Conservation (phyloP, 1,284 basidiomycete genomes). For the Tilletia caries region DNA sequence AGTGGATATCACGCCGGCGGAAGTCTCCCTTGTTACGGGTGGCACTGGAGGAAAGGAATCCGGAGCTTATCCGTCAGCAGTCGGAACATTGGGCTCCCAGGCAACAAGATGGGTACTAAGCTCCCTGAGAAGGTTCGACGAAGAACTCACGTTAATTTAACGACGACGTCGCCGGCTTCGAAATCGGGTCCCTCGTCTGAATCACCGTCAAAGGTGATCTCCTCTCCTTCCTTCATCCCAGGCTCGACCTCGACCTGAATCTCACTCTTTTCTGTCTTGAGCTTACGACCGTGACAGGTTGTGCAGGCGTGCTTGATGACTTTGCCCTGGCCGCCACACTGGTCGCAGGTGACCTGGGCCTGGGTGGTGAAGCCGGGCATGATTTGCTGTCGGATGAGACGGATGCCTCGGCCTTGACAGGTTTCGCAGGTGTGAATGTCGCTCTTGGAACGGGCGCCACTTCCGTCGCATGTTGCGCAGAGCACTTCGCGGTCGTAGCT, state of each 20-base stretch:
- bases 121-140: too few relatives aligned
- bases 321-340: constrained; percentile 42
- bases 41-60: constrained; percentile 17
- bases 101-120: too few relatives aligned
- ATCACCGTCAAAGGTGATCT: constrained; percentile 45
- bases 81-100: too few relatives aligned
- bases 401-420: constrained; percentile 44
- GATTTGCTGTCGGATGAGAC: constrained; percentile 50
- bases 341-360: constrained; percentile 38
- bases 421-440: constrained; percentile 47
- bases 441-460: constrained; percentile 42
- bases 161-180: constrained; percentile 46
- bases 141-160: constrained; percentile 34
- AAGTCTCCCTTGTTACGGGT: constrained; percentile 35
- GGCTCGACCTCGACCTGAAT: constrained; percentile 46
- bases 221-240: constrained; percentile 42
- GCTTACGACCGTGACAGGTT: constrained; percentile 44
- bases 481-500: constrained; percentile 44
- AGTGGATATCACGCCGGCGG: constrained; percentile 37
- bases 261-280: constrained; percentile 37
- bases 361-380: constrained; percentile 53
- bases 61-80: not conserved
- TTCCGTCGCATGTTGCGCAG: constrained; percentile 48
- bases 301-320: constrained; percentile 41
- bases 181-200: constrained; percentile 47